A percentile compares a stretch with the other conserved stretches of the same genome.
These are phyloP conservation scores for Marasmius oreades DNA, from an alignment of 1,284 basidiomycete genomes.

Conservation along the genomic window DNA sequence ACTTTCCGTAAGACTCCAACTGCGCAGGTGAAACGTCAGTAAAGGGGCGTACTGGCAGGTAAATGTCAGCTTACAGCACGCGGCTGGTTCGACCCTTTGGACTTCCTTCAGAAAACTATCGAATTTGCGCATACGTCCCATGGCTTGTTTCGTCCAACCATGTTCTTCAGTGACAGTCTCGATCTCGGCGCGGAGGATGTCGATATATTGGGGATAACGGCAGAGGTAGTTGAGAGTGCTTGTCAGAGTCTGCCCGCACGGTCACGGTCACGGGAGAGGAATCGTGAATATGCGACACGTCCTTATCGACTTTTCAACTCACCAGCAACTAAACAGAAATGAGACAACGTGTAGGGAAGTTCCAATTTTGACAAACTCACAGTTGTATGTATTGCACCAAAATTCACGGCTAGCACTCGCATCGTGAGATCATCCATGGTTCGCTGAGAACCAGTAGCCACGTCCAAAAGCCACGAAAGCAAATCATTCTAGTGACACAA, in stretches of 20 bases:
- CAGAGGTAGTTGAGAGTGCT: conserved; percentile 27
- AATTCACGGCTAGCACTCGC: conserved; percentile 17
- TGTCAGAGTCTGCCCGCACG: conserved; percentile 11
- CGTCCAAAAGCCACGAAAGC: conserved; percentile 28
- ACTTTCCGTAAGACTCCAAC: conserved; percentile 19
- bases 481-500: conserved; percentile 22
- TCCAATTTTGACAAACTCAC: background rate
- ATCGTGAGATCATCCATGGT: conserved; percentile 14
- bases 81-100: conserved; percentile 22
- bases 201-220: conserved; percentile 26
- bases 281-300: background rate
- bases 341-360: background rate
- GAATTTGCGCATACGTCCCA: conserved; percentile 32
- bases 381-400: conserved; percentile 19
- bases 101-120: conserved; percentile 37
- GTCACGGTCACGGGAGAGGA: too few relatives aligned
- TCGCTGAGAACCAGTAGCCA: conserved; percentile 19
- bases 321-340: background rate
- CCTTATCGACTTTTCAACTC: background rate
- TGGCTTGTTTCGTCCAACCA: conserved; percentile 33
- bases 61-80: background rate
- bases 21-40: too few relatives aligned
- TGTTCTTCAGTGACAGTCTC: conserved; percentile 24
- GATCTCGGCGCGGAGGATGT: conserved; percentile 33
- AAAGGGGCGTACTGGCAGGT: background rate